Conservation (phyloP, 208 protist genomes). For the Leishmania major region DNA sequence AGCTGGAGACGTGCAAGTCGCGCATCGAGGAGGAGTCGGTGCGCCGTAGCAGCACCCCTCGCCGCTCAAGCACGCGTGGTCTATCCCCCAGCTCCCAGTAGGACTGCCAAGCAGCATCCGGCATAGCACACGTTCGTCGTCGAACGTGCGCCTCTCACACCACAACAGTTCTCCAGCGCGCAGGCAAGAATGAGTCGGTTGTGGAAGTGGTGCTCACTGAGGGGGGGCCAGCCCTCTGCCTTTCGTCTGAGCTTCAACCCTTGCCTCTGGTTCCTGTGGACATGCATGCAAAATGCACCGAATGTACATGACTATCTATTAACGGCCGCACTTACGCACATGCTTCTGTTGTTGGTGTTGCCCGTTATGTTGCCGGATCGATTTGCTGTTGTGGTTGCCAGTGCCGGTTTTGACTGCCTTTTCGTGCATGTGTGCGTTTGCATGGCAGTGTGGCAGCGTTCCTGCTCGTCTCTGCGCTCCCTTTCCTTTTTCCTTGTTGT, state of each 20-base stretch:
- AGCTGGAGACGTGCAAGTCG: slow-evolving; percentile 62
- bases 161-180: not conserved
- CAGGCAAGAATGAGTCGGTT: not conserved
- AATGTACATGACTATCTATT: not conserved
- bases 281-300: not conserved
- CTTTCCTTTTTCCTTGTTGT: not conserved
- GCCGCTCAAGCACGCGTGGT: slow-evolving; percentile 28
- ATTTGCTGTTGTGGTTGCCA: not conserved
- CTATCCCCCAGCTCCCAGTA: slow-evolving; percentile 22
- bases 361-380: not conserved
- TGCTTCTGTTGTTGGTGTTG: not conserved
- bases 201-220: not conserved
- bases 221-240: not conserved
- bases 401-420: not conserved
- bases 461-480: not conserved
- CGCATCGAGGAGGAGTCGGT: slow-evolving; percentile 56
- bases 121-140: not conserved
- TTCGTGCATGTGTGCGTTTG: not conserved
- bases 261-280: not conserved
- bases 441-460: not conserved
- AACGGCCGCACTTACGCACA: not conserved
- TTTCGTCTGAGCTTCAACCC: too few relatives aligned
- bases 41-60: slow-evolving; percentile 42
- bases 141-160: not conserved
- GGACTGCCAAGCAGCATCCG: not conserved